Conservation (phyloP, 1,139 yeast genomes). For the Yamadazyma diddensiae region DNA sequence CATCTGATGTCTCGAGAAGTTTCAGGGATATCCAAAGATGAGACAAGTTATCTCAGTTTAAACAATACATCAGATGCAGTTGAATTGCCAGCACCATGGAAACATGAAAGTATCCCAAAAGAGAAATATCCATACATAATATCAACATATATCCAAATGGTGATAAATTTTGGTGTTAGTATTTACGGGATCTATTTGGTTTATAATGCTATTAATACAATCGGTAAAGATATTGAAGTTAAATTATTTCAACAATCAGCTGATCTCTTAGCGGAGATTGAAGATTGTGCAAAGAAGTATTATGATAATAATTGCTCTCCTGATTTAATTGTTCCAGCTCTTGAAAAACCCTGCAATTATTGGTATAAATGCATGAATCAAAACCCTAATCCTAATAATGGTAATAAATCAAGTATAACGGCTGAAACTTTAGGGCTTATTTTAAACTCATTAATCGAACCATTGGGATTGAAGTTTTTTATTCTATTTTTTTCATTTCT, state of each 20-base stretch:
- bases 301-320: constrained; percentile 56
- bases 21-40: constrained; percentile 3
- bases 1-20: constrained; percentile 3
- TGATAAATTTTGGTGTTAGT: constrained; percentile 45
- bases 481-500: constrained; percentile 33
- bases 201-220: constrained; percentile 41
- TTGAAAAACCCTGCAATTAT: constrained; percentile 52
- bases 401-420: constrained; percentile 50
- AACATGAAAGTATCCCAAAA: constrained; percentile 31
- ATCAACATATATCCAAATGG: constrained; percentile 57
- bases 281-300: constrained; percentile 50
- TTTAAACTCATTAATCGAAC: constrained; percentile 62
- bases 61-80: constrained; percentile 6
- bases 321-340: constrained; percentile 55
- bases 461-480: constrained; percentile 58
- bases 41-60: constrained; percentile 9
- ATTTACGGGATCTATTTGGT: constrained; percentile 41
- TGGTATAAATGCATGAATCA: constrained; percentile 66
- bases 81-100: constrained; percentile 52
- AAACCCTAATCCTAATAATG: constrained; percentile 46
- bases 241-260: constrained; percentile 42
- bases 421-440: constrained; percentile 64
- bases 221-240: constrained; percentile 50
- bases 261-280: constrained; percentile 38
- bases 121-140: constrained; percentile 48